Base-by-base conservation (phyloP, 768 basidiomycete genomes). In the Ramaria sp. region DNA sequence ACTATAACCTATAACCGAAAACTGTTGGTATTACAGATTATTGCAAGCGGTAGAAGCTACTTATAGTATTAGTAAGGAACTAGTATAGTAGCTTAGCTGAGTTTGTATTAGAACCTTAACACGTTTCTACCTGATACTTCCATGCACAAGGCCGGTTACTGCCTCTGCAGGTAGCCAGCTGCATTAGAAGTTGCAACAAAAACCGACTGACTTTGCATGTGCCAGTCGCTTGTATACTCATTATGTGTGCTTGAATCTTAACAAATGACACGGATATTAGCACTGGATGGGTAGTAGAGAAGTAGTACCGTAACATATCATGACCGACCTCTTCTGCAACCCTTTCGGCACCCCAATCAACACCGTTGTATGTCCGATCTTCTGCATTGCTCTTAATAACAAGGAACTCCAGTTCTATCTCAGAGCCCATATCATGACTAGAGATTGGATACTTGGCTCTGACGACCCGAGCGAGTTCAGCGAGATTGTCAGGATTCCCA, bases 281-380 rank as follows among this genome's bases (percentile, higher is more conserved):
- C n/a, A n/a, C n/a, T n/a, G n/a, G n/a, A n/a, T n/a, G n/a, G n/a
- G n/a, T n/a, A n/a, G n/a, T 27, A 43, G 15, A 12, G 38, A n/a
- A 27, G 8, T 45, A 12, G 37, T 13, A 37, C 27, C 34, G 13
- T 37, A n/a, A 10, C 34, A 10, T 18, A 22, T n/a, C 10, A n/a
- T 12, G n/a, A 27, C 72, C 32, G 47, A 88, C 88, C 79, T 93
- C 90, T 56, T 81, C 70, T 3, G 86, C 81, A 32, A 91, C 79
- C 32, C 90, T 73, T 67, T 90, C 86, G 30, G 80, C 85, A 56
- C 86, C 82, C 79, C 85, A 86, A 63, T 91, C 88, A 24, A 91
- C 78, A 0, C 88, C 88, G 59, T 91, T 88, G 60, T 89, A 90
- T 1, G 86, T 88, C 8, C 74, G 74, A 27, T 79, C 76, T 27